These are phyloP conservation scores for Manihot esculenta DNA, from an alignment of 441 rosid species.

Conservation along the genomic window DNA sequence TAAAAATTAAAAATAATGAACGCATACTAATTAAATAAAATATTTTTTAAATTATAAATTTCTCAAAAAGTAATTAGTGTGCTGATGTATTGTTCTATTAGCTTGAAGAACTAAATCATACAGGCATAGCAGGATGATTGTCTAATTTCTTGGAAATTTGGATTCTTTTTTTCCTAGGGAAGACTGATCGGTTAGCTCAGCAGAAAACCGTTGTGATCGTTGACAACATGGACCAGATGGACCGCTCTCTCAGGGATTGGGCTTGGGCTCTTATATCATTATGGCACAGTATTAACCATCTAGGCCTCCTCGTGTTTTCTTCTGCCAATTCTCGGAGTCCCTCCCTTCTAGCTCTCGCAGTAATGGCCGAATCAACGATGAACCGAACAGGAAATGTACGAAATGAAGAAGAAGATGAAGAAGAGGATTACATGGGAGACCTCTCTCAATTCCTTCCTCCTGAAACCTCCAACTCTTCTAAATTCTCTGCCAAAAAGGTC, in stretches of 20 bases:
- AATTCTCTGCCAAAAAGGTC: constrained; percentile 43
- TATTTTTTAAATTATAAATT: too few relatives aligned
- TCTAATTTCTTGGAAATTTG: too few relatives aligned
- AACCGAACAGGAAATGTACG: constrained; percentile 32
- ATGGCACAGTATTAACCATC: constrained; percentile 11
- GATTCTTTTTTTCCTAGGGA: too few relatives aligned
- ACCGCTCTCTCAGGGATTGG: not conserved
- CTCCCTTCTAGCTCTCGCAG: not conserved
- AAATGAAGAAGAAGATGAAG: constrained; percentile 34
- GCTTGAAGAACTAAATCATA: too few relatives aligned
- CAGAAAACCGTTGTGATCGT: constrained; percentile 47
- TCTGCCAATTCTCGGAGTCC: not conserved
- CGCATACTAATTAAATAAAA: too few relatives aligned
- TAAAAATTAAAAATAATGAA: too few relatives aligned
- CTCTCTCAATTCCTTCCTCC: constrained; percentile 70
- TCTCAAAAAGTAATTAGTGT: too few relatives aligned
- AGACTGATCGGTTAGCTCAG: constrained; percentile 10
- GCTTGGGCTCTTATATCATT: not conserved
- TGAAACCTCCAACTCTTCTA: constrained; percentile 41
- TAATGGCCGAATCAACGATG: constrained; percentile 46
- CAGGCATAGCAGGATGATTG: too few relatives aligned
- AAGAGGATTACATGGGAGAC: constrained; percentile 91
- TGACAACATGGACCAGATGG: constrained; percentile 16
- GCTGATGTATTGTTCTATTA: too few relatives aligned
- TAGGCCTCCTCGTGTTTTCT: not conserved